Evolutionary conservation across 208 protist genomes (phyloP).

Genomic region (Leishmania mexicana): DNA sequence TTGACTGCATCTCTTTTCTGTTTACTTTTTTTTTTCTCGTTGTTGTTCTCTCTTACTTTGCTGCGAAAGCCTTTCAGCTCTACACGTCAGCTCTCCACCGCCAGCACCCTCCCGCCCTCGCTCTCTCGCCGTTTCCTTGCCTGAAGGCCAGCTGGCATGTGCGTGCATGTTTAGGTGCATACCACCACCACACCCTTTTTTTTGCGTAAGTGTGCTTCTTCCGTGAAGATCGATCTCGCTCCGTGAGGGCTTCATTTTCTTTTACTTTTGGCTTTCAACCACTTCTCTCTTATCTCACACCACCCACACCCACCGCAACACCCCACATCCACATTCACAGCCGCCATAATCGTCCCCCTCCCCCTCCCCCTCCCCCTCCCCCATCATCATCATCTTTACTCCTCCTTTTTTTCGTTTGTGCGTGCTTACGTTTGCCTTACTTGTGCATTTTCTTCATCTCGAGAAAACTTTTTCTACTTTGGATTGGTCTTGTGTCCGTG

Average conservation of each 20-base stretch:
- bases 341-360: not conserved
- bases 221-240: conserved; percentile 4
- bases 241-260: conserved; percentile 15
- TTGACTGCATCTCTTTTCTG: not conserved
- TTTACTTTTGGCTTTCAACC: not conserved
- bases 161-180: not conserved
- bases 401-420: not conserved
- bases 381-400: not conserved
- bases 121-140: conserved; percentile 5
- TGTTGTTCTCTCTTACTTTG: not conserved
- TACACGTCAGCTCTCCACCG: conserved; percentile 1
- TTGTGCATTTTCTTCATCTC: not conserved
- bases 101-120: not conserved
- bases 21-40: not conserved
- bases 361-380: not conserved
- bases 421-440: not conserved
- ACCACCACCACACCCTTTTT: not conserved
- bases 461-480: too few species aligned
- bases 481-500: too few species aligned
- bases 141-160: conserved; percentile 3
- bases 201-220: conserved; percentile 19
- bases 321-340: too few species aligned
- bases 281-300: not conserved
- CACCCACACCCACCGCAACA: not conserved
- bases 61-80: not conserved